Conservation (phyloP, 108 stramenopile species). For the Cylindrotheca closterium region DNA sequence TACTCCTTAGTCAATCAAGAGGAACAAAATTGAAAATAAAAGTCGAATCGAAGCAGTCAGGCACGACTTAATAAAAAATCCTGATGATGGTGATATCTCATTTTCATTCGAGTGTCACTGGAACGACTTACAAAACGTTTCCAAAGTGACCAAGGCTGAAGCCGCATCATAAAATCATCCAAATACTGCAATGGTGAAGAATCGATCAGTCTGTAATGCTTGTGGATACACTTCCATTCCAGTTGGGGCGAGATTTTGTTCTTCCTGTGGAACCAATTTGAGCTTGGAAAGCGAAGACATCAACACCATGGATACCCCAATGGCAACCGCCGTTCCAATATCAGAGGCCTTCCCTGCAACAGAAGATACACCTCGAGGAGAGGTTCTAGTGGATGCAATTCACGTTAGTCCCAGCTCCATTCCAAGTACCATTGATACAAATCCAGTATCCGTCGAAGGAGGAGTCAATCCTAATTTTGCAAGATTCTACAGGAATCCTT, state of each 20-base stretch:
- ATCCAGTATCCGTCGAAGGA: neutral
- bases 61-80: no score
- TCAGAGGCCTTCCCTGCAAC: neutral
- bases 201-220: neutral
- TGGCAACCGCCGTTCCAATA: constrained; percentile 4
- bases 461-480: neutral
- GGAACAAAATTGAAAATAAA: neutral
- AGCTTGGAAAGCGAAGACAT: neutral
- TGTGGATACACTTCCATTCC: neutral
- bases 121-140: neutral
- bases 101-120: no score
- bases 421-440: neutral
- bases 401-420: no score
- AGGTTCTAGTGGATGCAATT: no score
- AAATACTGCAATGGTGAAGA: neutral
- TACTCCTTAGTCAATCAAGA: neutral
- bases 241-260: neutral
- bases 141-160: neutral
- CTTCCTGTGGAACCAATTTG: neutral
- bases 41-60: neutral
- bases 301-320: constrained; percentile 1
- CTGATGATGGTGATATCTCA: no score
- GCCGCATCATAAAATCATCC: no score
- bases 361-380: neutral
- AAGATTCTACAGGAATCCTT: constrained; percentile 2